These are phyloP conservation scores for Spathaspora passalidarum DNA, from an alignment of 805 yeast species.

Conservation along the genomic window DNA sequence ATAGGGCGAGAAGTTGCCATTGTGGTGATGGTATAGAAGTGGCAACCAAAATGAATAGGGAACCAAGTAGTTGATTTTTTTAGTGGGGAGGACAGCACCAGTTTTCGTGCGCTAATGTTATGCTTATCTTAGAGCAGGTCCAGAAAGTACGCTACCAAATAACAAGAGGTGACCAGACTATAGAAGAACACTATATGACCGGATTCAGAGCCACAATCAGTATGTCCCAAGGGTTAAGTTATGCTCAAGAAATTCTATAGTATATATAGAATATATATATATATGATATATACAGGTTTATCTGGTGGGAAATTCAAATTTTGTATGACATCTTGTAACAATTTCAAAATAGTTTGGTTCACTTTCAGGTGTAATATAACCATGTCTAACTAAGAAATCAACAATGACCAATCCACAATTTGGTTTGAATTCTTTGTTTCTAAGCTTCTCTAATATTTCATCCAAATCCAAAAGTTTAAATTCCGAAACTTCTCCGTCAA, in stretches of 20 bases:
- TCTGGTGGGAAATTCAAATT: constrained; percentile 48
- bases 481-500: constrained; percentile 63
- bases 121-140: too few relatives aligned
- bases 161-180: too few relatives aligned
- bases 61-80: too few relatives aligned
- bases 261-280: not conserved
- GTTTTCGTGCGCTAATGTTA: too few relatives aligned
- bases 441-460: constrained; percentile 52
- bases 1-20: not conserved
- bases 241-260: not conserved
- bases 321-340: constrained; percentile 59
- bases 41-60: too few relatives aligned
- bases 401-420: constrained; percentile 78
- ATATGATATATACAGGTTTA: not conserved
- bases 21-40: not conserved
- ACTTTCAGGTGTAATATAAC: constrained; percentile 58
- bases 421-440: constrained; percentile 73
- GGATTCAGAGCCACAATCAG: too few relatives aligned
- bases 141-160: too few relatives aligned
- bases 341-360: constrained; percentile 70
- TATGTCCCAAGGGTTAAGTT: too few relatives aligned
- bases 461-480: constrained; percentile 62
- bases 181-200: too few relatives aligned
- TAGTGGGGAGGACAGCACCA: too few relatives aligned
- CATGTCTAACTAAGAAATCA: constrained; percentile 88